phyloP scores from a whole-genome alignment of 108 stramenopile species.

The Aurantiochytrium sp. region DNA sequence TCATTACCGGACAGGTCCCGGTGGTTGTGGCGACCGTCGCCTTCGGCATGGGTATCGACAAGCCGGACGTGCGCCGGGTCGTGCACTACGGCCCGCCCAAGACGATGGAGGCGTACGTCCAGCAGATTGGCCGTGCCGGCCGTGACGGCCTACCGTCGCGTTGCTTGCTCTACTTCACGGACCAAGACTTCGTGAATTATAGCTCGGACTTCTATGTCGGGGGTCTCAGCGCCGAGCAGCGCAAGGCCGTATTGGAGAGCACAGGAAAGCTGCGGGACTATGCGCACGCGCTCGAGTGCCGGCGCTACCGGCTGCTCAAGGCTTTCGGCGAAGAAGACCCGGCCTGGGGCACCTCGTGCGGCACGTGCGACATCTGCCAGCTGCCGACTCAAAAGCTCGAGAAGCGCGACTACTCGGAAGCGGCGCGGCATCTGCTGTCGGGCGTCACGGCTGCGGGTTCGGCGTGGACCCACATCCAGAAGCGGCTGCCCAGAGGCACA shows the following conservation, averaged over 20 bases:
- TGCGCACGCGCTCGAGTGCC: slow-evolving; percentile 59
- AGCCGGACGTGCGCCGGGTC: slow-evolving; percentile 74
- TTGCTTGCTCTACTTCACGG: slow-evolving; percentile 64
- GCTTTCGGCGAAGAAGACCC: slow-evolving; percentile 58
- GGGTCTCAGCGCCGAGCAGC: slow-evolving; percentile 48
- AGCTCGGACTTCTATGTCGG: slow-evolving; percentile 69
- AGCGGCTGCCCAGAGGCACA: too few species aligned
- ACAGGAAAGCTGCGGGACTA: slow-evolving; percentile 61
- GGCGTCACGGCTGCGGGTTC: too few species aligned
- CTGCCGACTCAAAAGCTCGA: neutral
- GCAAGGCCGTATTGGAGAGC: slow-evolving; percentile 42
- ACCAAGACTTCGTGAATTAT: slow-evolving; percentile 67
- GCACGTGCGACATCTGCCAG: neutral
- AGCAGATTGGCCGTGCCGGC: slow-evolving; percentile 92
- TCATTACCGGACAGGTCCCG: slow-evolving; percentile 67
- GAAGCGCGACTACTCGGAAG: too few species aligned
- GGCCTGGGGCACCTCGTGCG: neutral
- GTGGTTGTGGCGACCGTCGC: slow-evolving; percentile 89
- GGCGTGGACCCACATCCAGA: too few species aligned
- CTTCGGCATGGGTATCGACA: slow-evolving; percentile 97
- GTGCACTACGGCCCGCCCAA: slow-evolving; percentile 80
- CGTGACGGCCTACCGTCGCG: slow-evolving; percentile 76
- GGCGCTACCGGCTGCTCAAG: slow-evolving; percentile 59
- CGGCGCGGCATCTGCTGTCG: too few species aligned
- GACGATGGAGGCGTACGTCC: slow-evolving; percentile 87